phyloP scores from a whole-genome alignment of 2,329 filamentous ascomycete species.

The Aspergillus eucalypticola region DNA sequence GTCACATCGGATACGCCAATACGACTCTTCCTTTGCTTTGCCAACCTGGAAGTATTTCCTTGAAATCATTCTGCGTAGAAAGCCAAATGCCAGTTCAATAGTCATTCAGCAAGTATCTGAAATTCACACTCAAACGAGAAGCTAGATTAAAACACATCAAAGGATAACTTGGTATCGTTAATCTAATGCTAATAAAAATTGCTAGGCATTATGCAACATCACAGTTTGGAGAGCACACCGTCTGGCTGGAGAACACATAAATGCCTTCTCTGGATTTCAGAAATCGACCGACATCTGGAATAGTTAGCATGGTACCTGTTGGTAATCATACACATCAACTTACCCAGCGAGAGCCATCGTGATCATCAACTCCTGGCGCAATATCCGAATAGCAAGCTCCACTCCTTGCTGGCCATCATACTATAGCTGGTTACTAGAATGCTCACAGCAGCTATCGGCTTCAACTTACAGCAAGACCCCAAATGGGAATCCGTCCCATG shows the following conservation, averaged over 20 bases:
- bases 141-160: no score
- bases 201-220: not conserved
- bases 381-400: slow-evolving; percentile 34
- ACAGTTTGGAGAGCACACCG: slow-evolving; percentile 33
- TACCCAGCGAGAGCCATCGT: slow-evolving; percentile 37
- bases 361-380: slow-evolving; percentile 34
- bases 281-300: slow-evolving; percentile 29
- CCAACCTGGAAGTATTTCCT: no score
- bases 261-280: slow-evolving; percentile 32
- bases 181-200: not conserved
- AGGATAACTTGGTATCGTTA: no score
- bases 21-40: no score
- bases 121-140: no score
- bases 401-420: slow-evolving; percentile 38
- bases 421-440: slow-evolving; percentile 20
- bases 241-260: slow-evolving; percentile 30
- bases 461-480: slow-evolving; percentile 34
- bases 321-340: slow-evolving; percentile 7
- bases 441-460: no score
- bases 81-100: no score
- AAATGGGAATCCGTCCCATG: slow-evolving; percentile 35
- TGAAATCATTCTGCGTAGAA: no score
- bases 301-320: slow-evolving; percentile 7
- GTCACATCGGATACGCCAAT: no score
- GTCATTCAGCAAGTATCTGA: no score